Evolutionary conservation across 2,329 filamentous ascomycete genomes (phyloP), one percentile per base, ranked within the genome.

Genomic region (Aspergillus thermomutatus): DNA sequence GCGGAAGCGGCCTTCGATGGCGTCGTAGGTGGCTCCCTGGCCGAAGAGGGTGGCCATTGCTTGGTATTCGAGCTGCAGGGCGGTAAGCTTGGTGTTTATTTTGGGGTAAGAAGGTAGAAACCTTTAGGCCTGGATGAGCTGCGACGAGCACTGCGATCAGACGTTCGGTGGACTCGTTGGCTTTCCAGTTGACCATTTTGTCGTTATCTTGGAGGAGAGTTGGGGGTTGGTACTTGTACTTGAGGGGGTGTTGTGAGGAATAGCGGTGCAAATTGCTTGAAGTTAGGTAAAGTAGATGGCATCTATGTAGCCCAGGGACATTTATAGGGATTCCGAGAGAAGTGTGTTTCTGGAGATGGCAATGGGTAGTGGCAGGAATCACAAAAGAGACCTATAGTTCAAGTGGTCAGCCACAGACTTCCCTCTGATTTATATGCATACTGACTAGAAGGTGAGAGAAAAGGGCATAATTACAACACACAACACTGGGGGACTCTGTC

Each of bases 1-100:
- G 46, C 78, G 76, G 37, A 83, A 75, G 2, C 73, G 74, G 46
- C 73, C 72, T 58, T 82, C 76, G 25, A 83, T 74, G 0, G 79
- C 69, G 57, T 81, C 71, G 66, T 80, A 80, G 0, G 77, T 81
- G 0, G 78, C 77, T 0, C 74, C 76, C 7, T 72, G 61, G 1
- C 77, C 79, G 60, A 78, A 83, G 52, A 78, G 66, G 2, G 65
- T 62, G 0, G 80, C 80, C 25, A 81, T 75, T 3, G 70, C 66
- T 1, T 63, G 64, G 62, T 77, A 75, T 55, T 82, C 74, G 23
- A 80, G 69, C 80, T 83, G 51, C 3, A 2, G 4, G 34, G 10
- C 19, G 10, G 25, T 25, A 40, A 50, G 49, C 25, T 14, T 47
- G 27, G 21, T 6, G 4, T 7, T 7, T 23, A n/a, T 23, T 27